Evolutionary conservation across 176 grass and related monocot genomes (phyloP).

Genomic region (Coix lacrymajobi): DNA sequence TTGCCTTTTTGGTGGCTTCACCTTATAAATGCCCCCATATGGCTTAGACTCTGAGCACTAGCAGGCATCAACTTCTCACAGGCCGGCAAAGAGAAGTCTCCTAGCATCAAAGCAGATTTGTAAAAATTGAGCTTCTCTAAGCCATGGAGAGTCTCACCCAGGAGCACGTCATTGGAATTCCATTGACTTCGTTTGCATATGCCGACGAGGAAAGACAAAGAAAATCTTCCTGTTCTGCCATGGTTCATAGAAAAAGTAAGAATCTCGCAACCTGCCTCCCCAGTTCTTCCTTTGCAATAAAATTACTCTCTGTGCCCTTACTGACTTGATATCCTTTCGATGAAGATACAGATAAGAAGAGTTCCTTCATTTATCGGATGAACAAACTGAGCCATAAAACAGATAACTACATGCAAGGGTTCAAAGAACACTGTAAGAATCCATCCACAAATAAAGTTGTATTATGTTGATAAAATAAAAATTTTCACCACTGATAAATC

Average conservation of each 20-base stretch:
- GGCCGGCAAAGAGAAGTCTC: constrained; percentile 22
- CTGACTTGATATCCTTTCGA: constrained; percentile 18
- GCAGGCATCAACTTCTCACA: constrained; percentile 31
- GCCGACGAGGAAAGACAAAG: constrained; percentile 20
- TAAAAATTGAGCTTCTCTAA: neutral
- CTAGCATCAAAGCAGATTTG: constrained; percentile 1
- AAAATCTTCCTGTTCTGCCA: constrained; percentile 22
- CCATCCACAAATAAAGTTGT: neutral
- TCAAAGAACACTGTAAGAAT: constrained; percentile 57
- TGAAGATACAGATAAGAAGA: constrained; percentile 37
- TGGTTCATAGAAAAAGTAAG: constrained; percentile 43
- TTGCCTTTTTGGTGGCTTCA: constrained; percentile 17
- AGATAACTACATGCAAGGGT: constrained; percentile 47
- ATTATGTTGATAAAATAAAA: neutral
- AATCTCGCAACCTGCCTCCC: neutral
- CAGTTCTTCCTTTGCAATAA: neutral
- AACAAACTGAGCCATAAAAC: constrained; percentile 45
- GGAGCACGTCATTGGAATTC: constrained; percentile 52
- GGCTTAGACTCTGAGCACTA: constrained; percentile 9
- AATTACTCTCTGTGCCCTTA: neutral
- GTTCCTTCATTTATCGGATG: constrained; percentile 42
- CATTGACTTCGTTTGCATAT: constrained; percentile 36
- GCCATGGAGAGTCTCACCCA: constrained; percentile 44
- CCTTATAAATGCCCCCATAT: constrained; percentile 40
- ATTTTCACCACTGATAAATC: neutral